Evolutionary conservation across 495 filamentous ascomycete genomes (phyloP), one percentile per base, ranked within the genome.

Genomic region (Penicillium longicatenatum): DNA sequence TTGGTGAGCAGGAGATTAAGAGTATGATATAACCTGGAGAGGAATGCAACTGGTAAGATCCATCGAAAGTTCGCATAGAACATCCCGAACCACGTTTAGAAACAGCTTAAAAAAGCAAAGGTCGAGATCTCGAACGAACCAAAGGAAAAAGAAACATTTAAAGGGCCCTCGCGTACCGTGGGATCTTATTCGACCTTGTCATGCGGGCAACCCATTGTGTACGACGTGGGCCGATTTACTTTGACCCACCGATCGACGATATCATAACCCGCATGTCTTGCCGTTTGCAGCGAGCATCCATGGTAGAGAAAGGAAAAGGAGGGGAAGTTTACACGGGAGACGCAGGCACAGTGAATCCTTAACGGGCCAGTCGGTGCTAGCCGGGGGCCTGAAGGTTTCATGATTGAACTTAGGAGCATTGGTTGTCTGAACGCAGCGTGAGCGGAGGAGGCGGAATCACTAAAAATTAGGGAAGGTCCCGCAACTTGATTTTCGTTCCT

Each of bases 341-440:
- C 56, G 61, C 61, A 63, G 61, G 61, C 61, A 63, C 61, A 14
- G 53, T 55, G 55, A 62, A 55, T 45, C 54, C 16, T 48, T 35
- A 57, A 59, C 41, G 55, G 53, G 49, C 61, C 52, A 59, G 61
- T 63, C 52, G 60, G 60, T 59, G 55, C 44, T 49, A 50, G 19
- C 52, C 56, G 56, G 61, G 60, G 52, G 31, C 61, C 56, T 63
- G 61, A 63, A 63, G 61, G 61, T 63, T 63, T 59, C 50, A 54
- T 44, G 41, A 50, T n/a, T n/a, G n/a, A 54, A 22, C n/a, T 50
- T 39, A 26, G 9, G 10, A 41, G 42, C 21, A 29, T 31, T 20
- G 35, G 26, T 33, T 43, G 46, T 46, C 49, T 57, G 54, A 57
- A 57, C 54, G 50, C 50, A n/a, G 50, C 21, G 37, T 35, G 10